These are phyloP conservation scores for Phoma sp. DNA, from an alignment of 2,329 filamentous ascomycete species.

Conservation along the genomic window DNA sequence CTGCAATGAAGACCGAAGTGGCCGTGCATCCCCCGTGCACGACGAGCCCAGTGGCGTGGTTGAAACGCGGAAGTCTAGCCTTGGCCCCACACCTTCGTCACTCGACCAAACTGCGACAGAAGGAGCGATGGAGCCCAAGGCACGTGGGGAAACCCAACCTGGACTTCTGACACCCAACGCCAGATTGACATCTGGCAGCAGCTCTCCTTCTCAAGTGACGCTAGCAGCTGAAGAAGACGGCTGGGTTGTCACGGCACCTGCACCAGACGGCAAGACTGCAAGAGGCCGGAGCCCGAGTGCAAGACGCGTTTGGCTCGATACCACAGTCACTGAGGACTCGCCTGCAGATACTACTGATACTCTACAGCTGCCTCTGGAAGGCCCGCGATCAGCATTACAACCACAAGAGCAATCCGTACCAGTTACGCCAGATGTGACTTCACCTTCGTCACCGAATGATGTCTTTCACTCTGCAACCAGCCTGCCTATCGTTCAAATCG, in stretches of 20 bases:
- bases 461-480: constrained; percentile 56
- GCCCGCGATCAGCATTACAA: constrained; percentile 43
- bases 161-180: constrained; percentile 34
- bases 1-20: constrained; percentile 56
- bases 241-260: constrained; percentile 45
- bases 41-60: constrained; percentile 34
- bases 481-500: constrained; percentile 58
- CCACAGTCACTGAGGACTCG: constrained; percentile 46
- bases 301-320: constrained; percentile 50
- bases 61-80: constrained; percentile 38
- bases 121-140: constrained; percentile 29
- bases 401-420: constrained; percentile 46
- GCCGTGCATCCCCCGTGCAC: constrained; percentile 38
- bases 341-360: constrained; percentile 32
- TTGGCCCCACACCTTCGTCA: constrained; percentile 38
- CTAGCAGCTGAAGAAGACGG: constrained; percentile 48
- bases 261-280: constrained; percentile 28
- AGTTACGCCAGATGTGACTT: constrained; percentile 37
- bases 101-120: constrained; percentile 25
- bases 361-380: constrained; percentile 49
- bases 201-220: constrained; percentile 33
- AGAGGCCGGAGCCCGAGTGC: constrained; percentile 28
- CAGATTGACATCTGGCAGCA: constrained; percentile 21
- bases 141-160: constrained; percentile 32
- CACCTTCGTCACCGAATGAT: constrained; percentile 51